A percentile compares a stretch with the other conserved stretches of the same genome.
These are phyloP conservation scores for Clavispora carvajalis DNA, from an alignment of 805 yeast genomes.

Conservation along the genomic window DNA sequence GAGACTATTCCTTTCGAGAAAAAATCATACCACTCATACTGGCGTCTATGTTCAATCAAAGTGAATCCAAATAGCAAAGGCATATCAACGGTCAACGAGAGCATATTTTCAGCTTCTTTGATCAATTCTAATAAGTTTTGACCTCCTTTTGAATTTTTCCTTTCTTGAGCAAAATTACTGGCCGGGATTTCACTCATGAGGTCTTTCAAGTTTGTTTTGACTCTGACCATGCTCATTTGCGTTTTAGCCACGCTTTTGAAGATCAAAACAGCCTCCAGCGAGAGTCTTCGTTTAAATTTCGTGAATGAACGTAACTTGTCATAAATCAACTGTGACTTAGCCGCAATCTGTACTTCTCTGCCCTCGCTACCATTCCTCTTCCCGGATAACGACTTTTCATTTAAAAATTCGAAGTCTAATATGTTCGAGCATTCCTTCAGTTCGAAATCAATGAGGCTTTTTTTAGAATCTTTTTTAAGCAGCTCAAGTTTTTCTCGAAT, in stretches of 20 bases:
- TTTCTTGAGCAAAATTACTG: neutral
- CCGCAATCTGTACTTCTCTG: neutral
- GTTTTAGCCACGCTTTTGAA: slow-evolving; percentile 30
- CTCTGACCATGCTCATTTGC: slow-evolving; percentile 34
- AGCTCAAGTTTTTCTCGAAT: slow-evolving; percentile 37
- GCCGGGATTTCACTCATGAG: slow-evolving; percentile 6
- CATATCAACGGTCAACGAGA: slow-evolving; percentile 51
- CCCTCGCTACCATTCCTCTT: neutral
- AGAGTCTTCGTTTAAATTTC: neutral
- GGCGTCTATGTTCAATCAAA: slow-evolving; percentile 55
- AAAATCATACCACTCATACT: slow-evolving; percentile 51
- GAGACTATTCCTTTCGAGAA: slow-evolving; percentile 33
- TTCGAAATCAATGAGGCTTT: slow-evolving; percentile 19
- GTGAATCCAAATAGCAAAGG: slow-evolving; percentile 71
- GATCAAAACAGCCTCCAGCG: slow-evolving; percentile 17
- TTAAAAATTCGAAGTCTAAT: neutral
- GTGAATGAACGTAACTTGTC: neutral
- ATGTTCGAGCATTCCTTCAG: neutral
- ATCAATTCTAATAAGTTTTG: slow-evolving; percentile 10
- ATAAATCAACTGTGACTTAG: neutral
- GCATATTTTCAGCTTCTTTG: slow-evolving; percentile 31
- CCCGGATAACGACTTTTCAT: neutral
- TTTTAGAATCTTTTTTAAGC: slow-evolving; percentile 34
- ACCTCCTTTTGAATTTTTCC: neutral
- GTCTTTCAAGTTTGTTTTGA: slow-evolving; percentile 24